Evolutionary conservation across 192 early-diverging fungal genomes (phyloP), one percentile per base, ranked within the genome.

Genomic region (Gonapodya sp.): DNA sequence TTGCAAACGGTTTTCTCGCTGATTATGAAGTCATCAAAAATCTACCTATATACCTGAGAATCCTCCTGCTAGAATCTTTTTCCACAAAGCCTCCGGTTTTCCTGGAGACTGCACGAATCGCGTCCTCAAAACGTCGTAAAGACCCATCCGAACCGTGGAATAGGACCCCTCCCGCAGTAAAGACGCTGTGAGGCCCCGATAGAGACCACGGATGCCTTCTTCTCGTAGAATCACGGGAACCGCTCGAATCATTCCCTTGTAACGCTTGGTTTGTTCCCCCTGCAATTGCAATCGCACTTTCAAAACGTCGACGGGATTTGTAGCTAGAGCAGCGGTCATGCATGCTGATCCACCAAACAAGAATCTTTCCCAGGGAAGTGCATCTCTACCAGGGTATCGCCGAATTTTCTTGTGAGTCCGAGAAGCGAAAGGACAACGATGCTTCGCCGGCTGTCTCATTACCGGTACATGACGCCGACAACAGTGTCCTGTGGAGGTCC

Each of bases 81-180:
- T 85, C 74, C 78, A 83, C 24, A 85, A 35, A 24, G 80, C 73
- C 36, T 79, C 82, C 72, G 35, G 35, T 30, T 1, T 81, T 36
- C 79, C 83, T 24, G 8, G 46, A 8, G 46, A 16, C 75, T 77
- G 75, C 18, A 77, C 75, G 34, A 32, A 77, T 2, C 34, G 18
- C 8, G 8, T 2, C 34, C 75, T 2, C 8, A 77, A 2, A 8
- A 31, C 8, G 31, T 80, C 79, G 73, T 84, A 86, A 30, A 82
- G 73, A n/a, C 83, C 85, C 82, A 86, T 84, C 18, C 85, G 80
- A 24, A 86, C 78, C 0, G 82, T 81, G 14, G 81, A 82, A 79
- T 86, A 86, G 18, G 83, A 82, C 18, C 31, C 83, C 74, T 86
- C 85, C 31, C 85, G 80, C 30, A 86, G 81, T 14, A 86, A 34